Evolutionary conservation across 345 rosid genomes (phyloP), one percentile per base, ranked within the genome.

Genomic region (Sisymbrium altissimum): DNA sequence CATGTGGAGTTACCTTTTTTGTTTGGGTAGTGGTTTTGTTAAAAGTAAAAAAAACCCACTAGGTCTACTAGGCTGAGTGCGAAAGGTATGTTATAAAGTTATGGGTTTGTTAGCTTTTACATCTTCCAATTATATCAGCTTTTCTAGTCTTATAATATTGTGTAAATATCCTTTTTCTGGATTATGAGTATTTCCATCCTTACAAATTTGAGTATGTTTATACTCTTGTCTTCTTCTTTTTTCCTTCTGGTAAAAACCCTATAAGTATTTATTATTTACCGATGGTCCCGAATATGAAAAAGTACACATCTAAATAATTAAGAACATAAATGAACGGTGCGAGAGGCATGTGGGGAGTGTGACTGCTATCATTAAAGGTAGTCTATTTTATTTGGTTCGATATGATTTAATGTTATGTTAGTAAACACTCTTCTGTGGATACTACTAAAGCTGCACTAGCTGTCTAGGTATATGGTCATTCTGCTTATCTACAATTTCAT

Each of bases 291-390:
- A 55, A 55, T 15, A 19, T 21, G 30, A 54, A 64, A 52, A 62
- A 18, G 69, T 50, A 29, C 11, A 27, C 41, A 40, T 15, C 53
- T 48, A 49, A 55, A 35, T 29, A 58, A 38, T 23, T 68, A 49
- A 32, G 9, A 68, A 53, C 39, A 61, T 60, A 62, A 62, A 69
- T 62, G 70, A 61, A 54, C 70, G 35, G 66, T 27, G 44, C 43
- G 35, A 53, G 65, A 62, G 70, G 58, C 79, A 75, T 63, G 59
- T 69, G 75, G 65, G 23, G 64, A 69, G 70, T 68, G 63, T 60
- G 68, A 61, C 10, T 68, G 63, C 58, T 69, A 44, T 62, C 65
- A 76, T 54, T 54, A 62, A 76, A 54, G 50, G 23, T 36, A 27
- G 59, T 69, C 59, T 36, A 62, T 48, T 69, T 53, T 54, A 35